Percentiles rank a stretch among this genome's conserved stretches.
These are phyloP conservation scores for Aurinia saxatilis DNA, from an alignment of 345 rosid species.

Conservation along the genomic window DNA sequence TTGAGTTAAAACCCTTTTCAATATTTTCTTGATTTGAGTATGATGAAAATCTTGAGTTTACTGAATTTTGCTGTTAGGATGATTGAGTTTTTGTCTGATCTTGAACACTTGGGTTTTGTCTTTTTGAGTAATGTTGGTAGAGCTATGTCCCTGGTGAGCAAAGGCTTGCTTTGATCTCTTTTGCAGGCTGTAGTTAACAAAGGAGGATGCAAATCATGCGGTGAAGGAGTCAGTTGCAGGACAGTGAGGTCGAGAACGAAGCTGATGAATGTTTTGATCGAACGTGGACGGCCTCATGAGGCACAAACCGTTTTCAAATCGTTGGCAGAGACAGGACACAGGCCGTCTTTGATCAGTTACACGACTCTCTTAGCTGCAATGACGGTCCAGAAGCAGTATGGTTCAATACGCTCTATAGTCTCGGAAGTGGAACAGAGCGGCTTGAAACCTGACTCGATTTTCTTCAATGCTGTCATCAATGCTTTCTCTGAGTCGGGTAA, in stretches of 20 bases:
- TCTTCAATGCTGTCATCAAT: conserved; percentile 54
- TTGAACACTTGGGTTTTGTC: background rate
- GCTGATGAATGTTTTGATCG: conserved; percentile 45
- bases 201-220: conserved; percentile 31
- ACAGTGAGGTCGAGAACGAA: conserved; percentile 52
- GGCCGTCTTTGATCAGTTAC: conserved; percentile 45
- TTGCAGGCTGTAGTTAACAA: conserved; percentile 14
- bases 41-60: background rate
- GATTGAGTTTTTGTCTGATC: background rate
- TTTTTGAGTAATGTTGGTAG: background rate
- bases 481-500: conserved; percentile 60
- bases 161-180: conserved; percentile 6
- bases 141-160: conserved; percentile 20
- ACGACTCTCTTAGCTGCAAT: conserved; percentile 55
- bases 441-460: conserved; percentile 41
- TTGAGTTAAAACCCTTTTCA: background rate
- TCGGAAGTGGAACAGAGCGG: conserved; percentile 44
- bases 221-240: conserved; percentile 37
- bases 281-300: conserved; percentile 52
- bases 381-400: conserved; percentile 47
- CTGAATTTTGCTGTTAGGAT: background rate
- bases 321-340: conserved; percentile 46
- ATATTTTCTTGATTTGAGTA: background rate
- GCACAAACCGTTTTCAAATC: conserved; percentile 36
- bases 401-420: conserved; percentile 39